phyloP scores from a whole-genome alignment of 805 yeast genomes.

The Cyberlindnera misumaiensis region DNA sequence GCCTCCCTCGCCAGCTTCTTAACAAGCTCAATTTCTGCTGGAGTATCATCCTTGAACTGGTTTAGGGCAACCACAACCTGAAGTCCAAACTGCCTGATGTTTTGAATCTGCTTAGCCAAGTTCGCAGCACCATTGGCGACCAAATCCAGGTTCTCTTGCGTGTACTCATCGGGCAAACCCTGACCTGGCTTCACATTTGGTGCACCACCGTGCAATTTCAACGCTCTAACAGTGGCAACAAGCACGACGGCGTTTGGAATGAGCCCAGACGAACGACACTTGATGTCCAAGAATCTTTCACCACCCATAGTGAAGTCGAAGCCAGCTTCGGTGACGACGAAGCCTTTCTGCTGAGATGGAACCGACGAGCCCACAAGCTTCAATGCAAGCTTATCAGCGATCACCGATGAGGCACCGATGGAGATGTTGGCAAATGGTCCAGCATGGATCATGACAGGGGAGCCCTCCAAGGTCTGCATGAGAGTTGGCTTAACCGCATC shows the following conservation, averaged over 20 bases:
- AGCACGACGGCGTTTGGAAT: constrained; percentile 72
- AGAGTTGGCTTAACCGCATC: constrained; percentile 81
- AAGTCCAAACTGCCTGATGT: constrained; percentile 64
- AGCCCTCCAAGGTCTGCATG: constrained; percentile 85
- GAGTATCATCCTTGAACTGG: constrained; percentile 69
- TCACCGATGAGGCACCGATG: constrained; percentile 78
- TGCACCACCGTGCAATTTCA: constrained; percentile 85
- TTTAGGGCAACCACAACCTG: constrained; percentile 82
- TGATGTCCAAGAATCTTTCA: constrained; percentile 77
- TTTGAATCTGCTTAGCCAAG: constrained; percentile 68
- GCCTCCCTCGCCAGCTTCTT: constrained; percentile 63
- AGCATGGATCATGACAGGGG: constrained; percentile 83
- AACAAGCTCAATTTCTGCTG: constrained; percentile 60
- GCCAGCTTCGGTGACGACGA: constrained; percentile 83
- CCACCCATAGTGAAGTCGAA: constrained; percentile 92
- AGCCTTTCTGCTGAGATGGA: constrained; percentile 54
- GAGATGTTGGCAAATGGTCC: constrained; percentile 88
- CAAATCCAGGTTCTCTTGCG: constrained; percentile 63
- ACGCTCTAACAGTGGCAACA: constrained; percentile 80
- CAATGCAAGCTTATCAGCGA: constrained; percentile 78
- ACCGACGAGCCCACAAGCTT: constrained; percentile 65
- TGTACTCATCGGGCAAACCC: constrained; percentile 65
- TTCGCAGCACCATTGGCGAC: constrained; percentile 67
- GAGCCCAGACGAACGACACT: constrained; percentile 76
- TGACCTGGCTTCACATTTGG: constrained; percentile 86